These are phyloP conservation scores for Aspergillus bombycis DNA, from an alignment of 2,329 filamentous ascomycete genomes.

Conservation along the genomic window DNA sequence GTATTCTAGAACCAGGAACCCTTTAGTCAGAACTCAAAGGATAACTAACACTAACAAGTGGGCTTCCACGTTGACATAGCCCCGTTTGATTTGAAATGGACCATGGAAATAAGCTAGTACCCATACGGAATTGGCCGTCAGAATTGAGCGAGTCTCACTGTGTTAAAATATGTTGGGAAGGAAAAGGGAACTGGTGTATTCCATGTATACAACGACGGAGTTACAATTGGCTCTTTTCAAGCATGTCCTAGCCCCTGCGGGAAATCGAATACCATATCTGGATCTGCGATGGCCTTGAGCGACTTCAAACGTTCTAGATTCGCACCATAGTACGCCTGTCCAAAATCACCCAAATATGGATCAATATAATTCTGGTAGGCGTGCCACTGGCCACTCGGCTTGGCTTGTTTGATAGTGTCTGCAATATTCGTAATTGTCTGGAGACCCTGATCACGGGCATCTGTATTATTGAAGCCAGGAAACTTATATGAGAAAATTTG, in stretches of 20 bases:
- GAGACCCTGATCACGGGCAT: not conserved
- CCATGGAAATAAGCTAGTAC: too few species aligned
- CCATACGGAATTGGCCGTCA: too few species aligned
- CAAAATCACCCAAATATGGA: conserved; percentile 1
- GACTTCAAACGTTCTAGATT: not conserved
- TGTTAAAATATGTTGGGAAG: not conserved
- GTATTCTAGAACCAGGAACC: too few species aligned
- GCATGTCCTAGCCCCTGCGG: conserved; percentile 7
- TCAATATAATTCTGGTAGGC: conserved; percentile 12
- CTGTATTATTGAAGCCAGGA: not conserved
- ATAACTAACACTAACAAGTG: too few species aligned
- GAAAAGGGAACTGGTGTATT: not conserved
- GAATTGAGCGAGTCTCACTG: too few species aligned
- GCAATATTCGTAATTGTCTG: not conserved
- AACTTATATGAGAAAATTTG: conserved; percentile 8
- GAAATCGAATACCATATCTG: conserved; percentile 3
- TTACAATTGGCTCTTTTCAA: not conserved
- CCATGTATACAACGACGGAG: too few species aligned
- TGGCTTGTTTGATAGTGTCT: not conserved
- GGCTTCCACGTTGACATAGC: too few species aligned
- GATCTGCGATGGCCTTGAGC: conserved; percentile 1
- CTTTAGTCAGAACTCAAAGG: too few species aligned
- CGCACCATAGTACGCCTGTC: conserved; percentile 6
- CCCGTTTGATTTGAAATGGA: too few species aligned
- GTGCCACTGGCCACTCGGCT: not conserved